Evolutionary conservation across 2,329 filamentous ascomycete species (phyloP), one percentile per base, ranked within the genome.

Genomic region (Cytospora schulzeri): DNA sequence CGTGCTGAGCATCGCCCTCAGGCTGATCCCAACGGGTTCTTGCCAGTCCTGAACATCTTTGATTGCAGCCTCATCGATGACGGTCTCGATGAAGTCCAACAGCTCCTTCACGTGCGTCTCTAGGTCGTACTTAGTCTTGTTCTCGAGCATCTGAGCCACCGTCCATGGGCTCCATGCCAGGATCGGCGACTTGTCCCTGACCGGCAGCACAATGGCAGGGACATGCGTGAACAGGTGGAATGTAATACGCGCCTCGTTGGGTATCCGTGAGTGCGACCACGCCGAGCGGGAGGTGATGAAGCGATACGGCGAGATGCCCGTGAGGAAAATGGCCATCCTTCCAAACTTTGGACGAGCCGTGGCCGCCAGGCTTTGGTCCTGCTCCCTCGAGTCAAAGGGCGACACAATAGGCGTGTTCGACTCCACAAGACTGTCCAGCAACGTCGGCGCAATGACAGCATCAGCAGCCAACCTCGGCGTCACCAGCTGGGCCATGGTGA

Each of bases 161-260:
- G 68, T 69, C 65, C 67, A 67, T 2, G 68, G 68, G 8, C 67
- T 69, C 68, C 68, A 69, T 5, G 67, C 68, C n/a, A 66, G 52
- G 19, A 69, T 60, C 0, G 68, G 68, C 24, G 68, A 66, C 38
- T 60, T 45, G 50, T 66, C 61, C 33, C 57, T 66, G 6, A 69
- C 63, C 26, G 68, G 68, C 19, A 69, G 22, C 28, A 69, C 65
- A 15, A 69, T 54, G 11, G 67, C 68, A n/a, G 68, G 68, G 17
- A 68, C 62, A 28, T 69, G 67, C n/a, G 68, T 69, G 41, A 67
- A 65, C 19, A 68, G 33, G 33, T 69, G 68, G 19, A 69, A 69
- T 12, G 62, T 66, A 2, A 69, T 53, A 15, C 66, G 59, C 22
- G 68, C 65, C 54, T 69, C 68, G 26, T 66, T 68, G 6, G 68